Evolutionary conservation across 2,329 filamentous ascomycete genomes (phyloP).

Genomic region (Samsoniella hepiali): DNA sequence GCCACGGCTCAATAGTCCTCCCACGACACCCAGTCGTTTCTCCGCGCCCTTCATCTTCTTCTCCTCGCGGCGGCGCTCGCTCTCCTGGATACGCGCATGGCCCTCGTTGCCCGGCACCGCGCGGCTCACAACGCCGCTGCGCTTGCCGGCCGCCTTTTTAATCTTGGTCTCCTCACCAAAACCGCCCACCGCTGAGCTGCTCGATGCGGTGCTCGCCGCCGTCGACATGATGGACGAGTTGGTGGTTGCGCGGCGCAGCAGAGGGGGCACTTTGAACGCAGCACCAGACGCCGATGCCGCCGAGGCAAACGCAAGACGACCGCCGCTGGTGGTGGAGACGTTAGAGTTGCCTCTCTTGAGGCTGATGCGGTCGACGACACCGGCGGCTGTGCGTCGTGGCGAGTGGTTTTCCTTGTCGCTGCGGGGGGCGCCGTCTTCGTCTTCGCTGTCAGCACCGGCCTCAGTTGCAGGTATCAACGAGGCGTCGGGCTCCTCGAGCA

Average conservation of each 20-base stretch:
- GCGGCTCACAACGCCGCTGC: constrained; percentile 54
- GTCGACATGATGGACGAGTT: constrained; percentile 50
- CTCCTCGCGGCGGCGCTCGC: constrained; percentile 55
- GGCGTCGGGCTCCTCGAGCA: constrained; percentile 66
- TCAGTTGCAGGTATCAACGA: constrained; percentile 48
- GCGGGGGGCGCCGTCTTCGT: constrained; percentile 31
- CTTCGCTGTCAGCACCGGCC: constrained; percentile 39
- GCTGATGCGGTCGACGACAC: constrained; percentile 70
- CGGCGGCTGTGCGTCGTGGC: constrained; percentile 34
- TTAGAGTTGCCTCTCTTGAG: constrained; percentile 57
- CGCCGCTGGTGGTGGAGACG: constrained; percentile 25
- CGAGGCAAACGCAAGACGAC: constrained; percentile 56
- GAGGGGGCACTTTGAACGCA: constrained; percentile 64
- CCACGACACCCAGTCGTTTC: constrained; percentile 53
- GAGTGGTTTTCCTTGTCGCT: constrained; percentile 51
- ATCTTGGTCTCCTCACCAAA: constrained; percentile 52
- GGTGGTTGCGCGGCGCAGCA: constrained; percentile 72
- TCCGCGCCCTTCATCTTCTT: constrained; percentile 57
- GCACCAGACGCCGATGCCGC: constrained; percentile 31
- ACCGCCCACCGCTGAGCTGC: constrained; percentile 28
- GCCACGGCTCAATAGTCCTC: constrained; percentile 56
- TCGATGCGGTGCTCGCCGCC: constrained; percentile 23
- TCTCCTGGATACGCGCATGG: constrained; percentile 52
- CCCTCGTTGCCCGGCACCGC: constrained; percentile 59
- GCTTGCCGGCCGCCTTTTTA: constrained; percentile 58